Base-by-base conservation (phyloP, 148 eudicot species). In the Rheum nobile region DNA sequence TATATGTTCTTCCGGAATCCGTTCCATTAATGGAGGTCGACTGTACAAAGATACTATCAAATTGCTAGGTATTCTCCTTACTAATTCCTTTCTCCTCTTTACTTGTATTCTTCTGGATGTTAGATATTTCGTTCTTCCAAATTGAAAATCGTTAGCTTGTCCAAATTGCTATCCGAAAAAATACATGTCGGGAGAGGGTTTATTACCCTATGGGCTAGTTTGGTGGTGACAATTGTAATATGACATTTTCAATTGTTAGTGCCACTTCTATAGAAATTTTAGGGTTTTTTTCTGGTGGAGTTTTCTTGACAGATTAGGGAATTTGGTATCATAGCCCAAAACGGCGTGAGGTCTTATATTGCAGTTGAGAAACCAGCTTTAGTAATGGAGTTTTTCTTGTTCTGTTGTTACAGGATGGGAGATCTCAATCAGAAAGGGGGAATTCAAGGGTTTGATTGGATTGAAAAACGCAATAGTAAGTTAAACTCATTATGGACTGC, bases 401-500 rank as follows among this genome's bases (percentile, higher is more conserved):
- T 32, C 22, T 65, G 21, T 65, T 65, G 41, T 32, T 13, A 34
- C n/a, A 65, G 70, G 10, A 86, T 86, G 89, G 85, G 77, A 63
- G 85, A 84, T 29, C 76, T 61, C 8, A 71, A 72, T 4, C 73
- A 72, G 72, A 80, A 29, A 1, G 80, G 81, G 79, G 77, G 75
- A 26, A 75, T 80, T 19, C 44, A 82, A 48, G 75, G 77, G 34
- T 48, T 75, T 44, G 67, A 41, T 4, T 52, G 74, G 0, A 26
- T 22, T 4, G 79, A 43, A 32, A 42, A 42, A 4, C 35, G 50
- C 26, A 35, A 75, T 8, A 74, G 80, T 41, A 78, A 72, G 29
- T 46, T 88, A 57, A 72, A 67, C 44, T 65, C 86, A 19, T 88
- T 93, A 28, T 85, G 82, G 80, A 93, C 79, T 72, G 72, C 84